Evolutionary conservation across 2,329 filamentous ascomycete genomes (phyloP), one percentile per base, ranked within the genome.

Genomic region (Mycosphaerella arachidis): DNA sequence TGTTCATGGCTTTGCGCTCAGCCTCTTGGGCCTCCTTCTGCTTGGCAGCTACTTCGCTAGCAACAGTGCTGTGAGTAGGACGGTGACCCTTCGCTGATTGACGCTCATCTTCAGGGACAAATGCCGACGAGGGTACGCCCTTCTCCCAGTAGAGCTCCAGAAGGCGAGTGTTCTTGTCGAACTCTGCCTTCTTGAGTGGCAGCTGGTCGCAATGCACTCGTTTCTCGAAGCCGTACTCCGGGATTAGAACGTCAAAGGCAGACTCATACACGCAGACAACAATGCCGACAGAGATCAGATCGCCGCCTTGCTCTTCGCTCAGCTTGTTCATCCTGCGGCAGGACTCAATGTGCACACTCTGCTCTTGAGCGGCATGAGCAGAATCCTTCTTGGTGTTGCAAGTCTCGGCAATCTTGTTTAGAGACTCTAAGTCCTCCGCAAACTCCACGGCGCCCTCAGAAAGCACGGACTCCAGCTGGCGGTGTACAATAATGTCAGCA

Each of bases 311-410:
- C 68, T 95, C 90, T 73, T 91, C 87, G 66, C 90, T 87, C 76
- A 89, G 90, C 79, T 90, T 92, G 78, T 97, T 92, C 90, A 99
- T 97, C 70, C 86, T 88, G 68, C 94, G 89, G 81, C 94, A 99
- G 5, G 93, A 91, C 74, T 97, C 94, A 65, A 99, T 97, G 78
- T 99, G 94, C 53, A 99, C 92, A 75, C 94, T 97, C 79, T 99
- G 94, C 76, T 99, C 94, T 75, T 99, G 94, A 13, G 94, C 94
- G 71, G 91, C 94, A 78, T 96, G 93, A 1, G 94, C 92, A 12
- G 92, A 97, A 74, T 99, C 94, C 77, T 97, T 99, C 86, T 97
- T 99, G 73, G 90, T 96, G 80, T 99, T 99, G 83, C 91, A 96
- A 68, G 91, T 86, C 76, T 99, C 94, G 8, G 92, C 90, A 54